A percentile compares a stretch with the other conserved stretches of the same genome.
Conservation (phyloP, 306 rosid genomes). For the Acmispon strigosus region DNA sequence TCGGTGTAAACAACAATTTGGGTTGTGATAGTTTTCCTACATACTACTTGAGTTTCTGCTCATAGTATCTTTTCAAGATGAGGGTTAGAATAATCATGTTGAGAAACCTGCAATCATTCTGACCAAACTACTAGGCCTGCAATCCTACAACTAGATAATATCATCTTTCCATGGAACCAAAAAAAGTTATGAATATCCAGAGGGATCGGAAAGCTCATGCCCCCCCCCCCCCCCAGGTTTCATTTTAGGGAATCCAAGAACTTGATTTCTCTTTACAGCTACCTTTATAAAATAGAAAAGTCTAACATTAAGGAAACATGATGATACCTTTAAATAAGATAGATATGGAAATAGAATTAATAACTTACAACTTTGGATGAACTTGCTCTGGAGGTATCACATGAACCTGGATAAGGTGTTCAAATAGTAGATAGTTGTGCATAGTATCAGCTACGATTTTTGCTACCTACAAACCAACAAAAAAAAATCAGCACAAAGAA, state of each 20-base stretch:
- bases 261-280: too few species aligned
- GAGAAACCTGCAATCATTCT: too few species aligned
- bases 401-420: constrained; percentile 68
- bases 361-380: constrained; percentile 74
- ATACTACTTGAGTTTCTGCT: neutral
- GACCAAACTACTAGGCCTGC: too few species aligned
- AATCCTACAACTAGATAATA: too few species aligned
- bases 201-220: too few species aligned
- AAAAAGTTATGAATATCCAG: too few species aligned
- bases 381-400: constrained; percentile 60
- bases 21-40: neutral
- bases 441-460: constrained; percentile 81
- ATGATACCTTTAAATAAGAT: neutral
- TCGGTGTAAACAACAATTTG: too few species aligned
- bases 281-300: neutral
- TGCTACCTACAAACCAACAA: constrained; percentile 55
- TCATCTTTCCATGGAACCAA: too few species aligned
- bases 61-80: too few species aligned
- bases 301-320: neutral
- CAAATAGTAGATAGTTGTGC: constrained; percentile 81
- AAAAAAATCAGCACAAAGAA: constrained; percentile 2
- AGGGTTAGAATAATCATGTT: too few species aligned
- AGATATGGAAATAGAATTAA: neutral
- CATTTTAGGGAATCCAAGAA: neutral
- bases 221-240: too few species aligned